Base-by-base conservation (phyloP, 768 basidiomycete species). In the Tricholoma sp. region DNA sequence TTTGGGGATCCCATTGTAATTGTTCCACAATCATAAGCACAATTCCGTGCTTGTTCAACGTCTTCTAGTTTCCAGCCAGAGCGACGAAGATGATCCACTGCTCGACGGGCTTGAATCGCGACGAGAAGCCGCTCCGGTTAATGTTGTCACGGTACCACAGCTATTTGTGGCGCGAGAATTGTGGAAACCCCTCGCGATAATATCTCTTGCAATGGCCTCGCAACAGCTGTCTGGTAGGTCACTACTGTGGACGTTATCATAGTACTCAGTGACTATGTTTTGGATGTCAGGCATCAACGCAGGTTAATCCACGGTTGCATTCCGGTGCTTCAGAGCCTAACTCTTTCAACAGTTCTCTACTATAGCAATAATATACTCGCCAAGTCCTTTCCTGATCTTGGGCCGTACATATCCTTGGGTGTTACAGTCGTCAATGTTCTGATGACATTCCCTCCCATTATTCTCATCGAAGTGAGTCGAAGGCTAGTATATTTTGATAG, bases 281-380 rank as follows among this genome's bases (percentile, higher is more conserved):
- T 45, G 22, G 55, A 18, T 54, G 19, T 41, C 9, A 88, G 89
- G 90, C 16, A 86, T 91, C 65, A 92, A 91, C 68, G 89, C 88
- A 65, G 81, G 86, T 83, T 61, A 63, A 59, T 43, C 31, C 19
- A 39, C 51, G 32, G 49, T 18, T 52, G 12, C 18, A 50, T 35
- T 54, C 57, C 57, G 2, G 56, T n/a, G 47, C 32, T 16, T 11
- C 8, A 1, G 61, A 50, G 16, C 29, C 47, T 29, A 9, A 54
- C 21, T 21, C 27, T 29, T 57, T 27, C 7, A n/a, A 24, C 67
- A 87, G 94, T 96, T 24, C 77, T 96, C 55, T 96, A 94, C 69
- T 96, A 95, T 72, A 91, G 89, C 72, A 94, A 92, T 62, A 82
- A 86, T 50, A 97, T 97, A 61, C 80, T 97, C 22, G 82, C 85